Percentiles rank a stretch among this genome's conserved stretches.
phyloP scores from a whole-genome alignment of 2,329 filamentous ascomycete species.

The Ascochyta rabiei region DNA sequence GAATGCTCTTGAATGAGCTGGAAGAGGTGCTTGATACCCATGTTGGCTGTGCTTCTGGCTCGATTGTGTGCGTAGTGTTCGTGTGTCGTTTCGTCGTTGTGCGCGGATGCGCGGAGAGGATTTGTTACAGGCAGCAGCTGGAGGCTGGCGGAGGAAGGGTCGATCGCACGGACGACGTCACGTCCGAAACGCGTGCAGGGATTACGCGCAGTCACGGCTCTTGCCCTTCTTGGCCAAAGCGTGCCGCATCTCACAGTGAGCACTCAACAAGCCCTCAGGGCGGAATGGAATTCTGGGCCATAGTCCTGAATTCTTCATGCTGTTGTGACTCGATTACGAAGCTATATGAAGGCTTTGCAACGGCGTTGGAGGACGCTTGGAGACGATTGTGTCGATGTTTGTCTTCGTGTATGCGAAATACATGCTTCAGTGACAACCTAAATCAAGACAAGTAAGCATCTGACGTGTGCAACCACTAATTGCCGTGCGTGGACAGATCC shows the following conservation, averaged over 20 bases:
- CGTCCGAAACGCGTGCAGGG: slow-evolving; percentile 37
- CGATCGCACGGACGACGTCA: slow-evolving; percentile 31
- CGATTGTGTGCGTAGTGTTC: neutral
- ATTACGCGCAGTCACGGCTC: slow-evolving; percentile 40
- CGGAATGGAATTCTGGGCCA: neutral
- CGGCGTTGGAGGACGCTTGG: neutral
- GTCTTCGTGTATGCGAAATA: neutral
- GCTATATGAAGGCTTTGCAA: neutral
- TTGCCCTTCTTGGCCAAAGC: slow-evolving; percentile 19
- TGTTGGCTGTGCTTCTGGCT: slow-evolving; percentile 19
- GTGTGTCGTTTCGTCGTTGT: neutral
- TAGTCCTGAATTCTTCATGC: neutral
- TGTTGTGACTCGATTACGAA: neutral
- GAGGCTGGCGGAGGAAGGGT: slow-evolving; percentile 20
- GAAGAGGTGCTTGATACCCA: slow-evolving; percentile 54
- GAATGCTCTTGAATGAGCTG: slow-evolving; percentile 73
- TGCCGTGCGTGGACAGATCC: neutral
- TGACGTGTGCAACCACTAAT: neutral
- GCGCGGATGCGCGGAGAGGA: neutral
- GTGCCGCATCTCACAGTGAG: neutral
- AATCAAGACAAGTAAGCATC: neutral
- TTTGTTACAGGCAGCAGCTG: slow-evolving; percentile 2
- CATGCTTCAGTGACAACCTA: neutral
- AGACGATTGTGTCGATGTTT: neutral
- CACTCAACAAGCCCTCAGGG: neutral